Evolutionary conservation across 495 filamentous ascomycete species (phyloP), one percentile per base, ranked within the genome.

Genomic region (Xylaria cubensis): DNA sequence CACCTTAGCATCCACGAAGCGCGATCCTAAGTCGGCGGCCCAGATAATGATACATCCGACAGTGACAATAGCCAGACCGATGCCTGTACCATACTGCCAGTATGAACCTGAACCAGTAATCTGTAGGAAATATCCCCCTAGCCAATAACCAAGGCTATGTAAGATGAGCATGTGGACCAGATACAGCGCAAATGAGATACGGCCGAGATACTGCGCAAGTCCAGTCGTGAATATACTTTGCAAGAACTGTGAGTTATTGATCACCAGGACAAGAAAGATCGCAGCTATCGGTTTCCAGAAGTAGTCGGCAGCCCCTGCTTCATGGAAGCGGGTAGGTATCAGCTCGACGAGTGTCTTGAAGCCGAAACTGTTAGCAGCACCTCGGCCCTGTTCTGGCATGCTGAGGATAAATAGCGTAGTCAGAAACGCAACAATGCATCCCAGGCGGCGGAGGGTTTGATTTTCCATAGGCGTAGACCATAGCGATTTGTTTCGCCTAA

Each of bases 111-210:
- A 72, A 0, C 70, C 70, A 1, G 64, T 68, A 9, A 68, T 1
- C 1, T 21, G 34, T n/a, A 67, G 21, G 21, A 72, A 72, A 6
- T 51, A 42, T 7, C 15, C 41, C 5, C 55, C 70, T 5, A 86
- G 12, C 29, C 82, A 75, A 62, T 83, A 80, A 26, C 83, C 84
- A 4, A 86, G 71, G 0, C 77, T 82, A 71, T 71, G 84, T 7
- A 89, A 76, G 36, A 92, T 84, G 3, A 88, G 88, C 6, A 88
- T 89, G 72, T 92, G 90, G 19, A 91, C 86, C 53, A 92, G 84
- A 68, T 92, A 92, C 21, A 92, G 86, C 13, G 88, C 83, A 74
- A 85, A 92, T 0, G 88, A 90, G 56, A 92, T 84, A 69, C 88
- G 86, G 42, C 90, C 90, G 10, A 92, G 83, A 72, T 90, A 91